phyloP scores from a whole-genome alignment of 2,329 filamentous ascomycete genomes.

The Hymenoscyphus fraxineus region DNA sequence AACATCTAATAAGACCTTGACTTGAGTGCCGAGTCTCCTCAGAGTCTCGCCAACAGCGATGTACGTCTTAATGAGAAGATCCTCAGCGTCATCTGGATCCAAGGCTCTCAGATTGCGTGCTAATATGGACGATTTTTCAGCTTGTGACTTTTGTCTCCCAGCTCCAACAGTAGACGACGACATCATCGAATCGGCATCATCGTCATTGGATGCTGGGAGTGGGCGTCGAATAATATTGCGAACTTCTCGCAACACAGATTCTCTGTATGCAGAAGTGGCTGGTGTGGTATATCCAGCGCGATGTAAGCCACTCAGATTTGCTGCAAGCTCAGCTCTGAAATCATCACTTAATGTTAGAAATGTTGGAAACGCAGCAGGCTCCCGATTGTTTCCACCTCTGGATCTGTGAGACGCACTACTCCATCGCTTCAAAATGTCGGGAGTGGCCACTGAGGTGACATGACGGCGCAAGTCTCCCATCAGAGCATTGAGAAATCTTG shows the following conservation, averaged over 20 bases:
- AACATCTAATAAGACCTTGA: constrained; percentile 91
- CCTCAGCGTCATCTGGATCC: constrained; percentile 79
- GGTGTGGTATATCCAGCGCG: constrained; percentile 74
- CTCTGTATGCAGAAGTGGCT: constrained; percentile 80
- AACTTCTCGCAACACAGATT: constrained; percentile 80
- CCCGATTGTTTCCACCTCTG: constrained; percentile 63
- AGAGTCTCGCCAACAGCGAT: constrained; percentile 83
- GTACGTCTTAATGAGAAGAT: constrained; percentile 77
- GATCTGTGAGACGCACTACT: constrained; percentile 70
- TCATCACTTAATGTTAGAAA: constrained; percentile 72
- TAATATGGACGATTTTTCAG: constrained; percentile 85
- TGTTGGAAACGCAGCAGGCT: constrained; percentile 67
- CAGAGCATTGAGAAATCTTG: constrained; percentile 72
- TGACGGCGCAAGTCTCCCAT: constrained; percentile 79
- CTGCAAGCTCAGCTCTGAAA: constrained; percentile 66
- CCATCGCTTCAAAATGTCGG: constrained; percentile 81
- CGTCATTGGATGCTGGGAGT: constrained; percentile 87
- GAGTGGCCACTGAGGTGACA: constrained; percentile 64
- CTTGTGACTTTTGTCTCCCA: constrained; percentile 66
- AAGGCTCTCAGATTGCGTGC: constrained; percentile 83
- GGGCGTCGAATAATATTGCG: constrained; percentile 78
- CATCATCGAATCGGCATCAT: constrained; percentile 87
- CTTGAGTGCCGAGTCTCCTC: constrained; percentile 79
- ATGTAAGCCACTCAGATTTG: constrained; percentile 74
- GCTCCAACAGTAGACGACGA: constrained; percentile 74